These are phyloP conservation scores for Diatrype stigma DNA, from an alignment of 2,329 filamentous ascomycete species.

Conservation along the genomic window DNA sequence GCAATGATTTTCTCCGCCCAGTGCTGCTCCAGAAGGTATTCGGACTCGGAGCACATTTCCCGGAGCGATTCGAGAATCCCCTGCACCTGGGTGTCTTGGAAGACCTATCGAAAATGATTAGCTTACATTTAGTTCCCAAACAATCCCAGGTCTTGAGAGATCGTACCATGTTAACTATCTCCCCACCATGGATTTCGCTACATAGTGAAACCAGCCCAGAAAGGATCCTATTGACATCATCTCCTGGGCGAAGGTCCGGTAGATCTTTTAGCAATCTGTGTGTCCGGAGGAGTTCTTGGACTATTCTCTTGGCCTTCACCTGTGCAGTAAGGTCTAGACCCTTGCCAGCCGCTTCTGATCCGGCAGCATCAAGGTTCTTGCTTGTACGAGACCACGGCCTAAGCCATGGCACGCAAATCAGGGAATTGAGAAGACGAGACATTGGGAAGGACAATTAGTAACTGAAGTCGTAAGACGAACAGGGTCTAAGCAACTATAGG, in stretches of 20 bases:
- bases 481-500: too few species aligned
- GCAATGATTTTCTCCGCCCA: constrained; percentile 36
- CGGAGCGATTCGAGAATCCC: constrained; percentile 34
- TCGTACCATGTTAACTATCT: neutral
- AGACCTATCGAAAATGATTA: constrained; percentile 21
- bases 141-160: neutral
- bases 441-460: too few species aligned
- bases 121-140: neutral
- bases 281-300: neutral
- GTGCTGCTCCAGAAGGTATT: constrained; percentile 39
- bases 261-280: neutral
- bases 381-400: too few species aligned
- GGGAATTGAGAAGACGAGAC: too few species aligned
- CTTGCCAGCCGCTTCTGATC: too few species aligned
- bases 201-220: neutral
- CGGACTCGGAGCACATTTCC: constrained; percentile 38
- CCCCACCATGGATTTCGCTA: neutral
- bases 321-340: neutral
- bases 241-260: neutral
- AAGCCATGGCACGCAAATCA: too few species aligned
- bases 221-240: neutral
- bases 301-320: neutral
- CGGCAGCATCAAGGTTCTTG: too few species aligned
- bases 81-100: constrained; percentile 27
- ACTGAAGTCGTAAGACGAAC: too few species aligned